These are phyloP conservation scores for Xylaria sp. DNA, from an alignment of 2,329 filamentous ascomycete species.

Conservation along the genomic window DNA sequence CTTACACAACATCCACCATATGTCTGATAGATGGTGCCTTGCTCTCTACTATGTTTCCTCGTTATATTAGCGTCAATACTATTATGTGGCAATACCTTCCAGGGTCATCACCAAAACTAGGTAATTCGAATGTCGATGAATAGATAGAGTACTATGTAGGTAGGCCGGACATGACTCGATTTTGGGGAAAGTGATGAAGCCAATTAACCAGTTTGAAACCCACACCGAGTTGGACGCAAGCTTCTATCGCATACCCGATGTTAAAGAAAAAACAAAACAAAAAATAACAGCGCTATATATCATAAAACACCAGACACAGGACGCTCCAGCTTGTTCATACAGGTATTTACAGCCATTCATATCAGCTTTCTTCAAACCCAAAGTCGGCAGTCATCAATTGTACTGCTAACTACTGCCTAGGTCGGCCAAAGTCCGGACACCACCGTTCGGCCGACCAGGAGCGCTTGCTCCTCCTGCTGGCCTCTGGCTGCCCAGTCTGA, in stretches of 20 bases:
- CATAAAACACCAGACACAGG: background rate
- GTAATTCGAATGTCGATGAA: background rate
- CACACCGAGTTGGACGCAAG: background rate
- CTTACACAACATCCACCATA: too few relatives aligned
- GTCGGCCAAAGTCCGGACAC: slow-evolving; percentile 63
- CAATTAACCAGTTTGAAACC: too few relatives aligned
- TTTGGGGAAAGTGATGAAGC: too few relatives aligned
- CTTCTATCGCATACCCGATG: background rate
- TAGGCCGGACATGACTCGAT: too few relatives aligned
- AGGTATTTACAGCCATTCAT: slow-evolving; percentile 8
- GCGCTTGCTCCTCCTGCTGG: slow-evolving; percentile 44
- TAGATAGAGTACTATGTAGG: too few relatives aligned
- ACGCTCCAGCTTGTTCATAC: slow-evolving; percentile 23
- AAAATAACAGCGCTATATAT: background rate
- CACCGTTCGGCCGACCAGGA: slow-evolving; percentile 41
- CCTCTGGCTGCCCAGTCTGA: slow-evolving; percentile 42
- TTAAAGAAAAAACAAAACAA: background rate
- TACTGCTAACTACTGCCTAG: slow-evolving; percentile 50
- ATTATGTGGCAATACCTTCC: too few relatives aligned
- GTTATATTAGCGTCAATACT: too few relatives aligned
- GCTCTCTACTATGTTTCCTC: too few relatives aligned
- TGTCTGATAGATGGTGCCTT: too few relatives aligned
- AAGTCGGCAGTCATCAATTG: background rate
- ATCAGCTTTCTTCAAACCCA: background rate
- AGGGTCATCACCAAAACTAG: background rate